Evolutionary conservation across 805 yeast genomes (phyloP), one percentile per base, ranked within the genome.

Genomic region (Wickerhamiella brachini): DNA sequence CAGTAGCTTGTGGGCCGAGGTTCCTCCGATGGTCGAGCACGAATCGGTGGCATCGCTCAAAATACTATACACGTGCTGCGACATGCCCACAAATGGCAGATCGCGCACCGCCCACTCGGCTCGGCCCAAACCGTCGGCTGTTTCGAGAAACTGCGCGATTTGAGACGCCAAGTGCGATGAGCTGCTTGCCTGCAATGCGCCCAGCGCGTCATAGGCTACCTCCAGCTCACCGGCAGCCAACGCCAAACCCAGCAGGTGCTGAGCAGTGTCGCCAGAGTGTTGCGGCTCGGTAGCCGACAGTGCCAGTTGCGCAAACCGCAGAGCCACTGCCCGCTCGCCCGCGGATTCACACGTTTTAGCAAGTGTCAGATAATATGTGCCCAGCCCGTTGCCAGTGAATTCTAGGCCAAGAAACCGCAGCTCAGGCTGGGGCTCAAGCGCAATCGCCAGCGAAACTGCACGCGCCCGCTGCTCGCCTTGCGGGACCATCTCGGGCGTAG

Each of bases 1-100:
- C 45, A 76, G 65, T 17, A 78, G 68, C 54, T 77, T 70, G 65
- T 72, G 77, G 57, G 73, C 70, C 47, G 71, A 73, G 34, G 75
- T 58, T 50, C 60, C 17, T 50, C 57, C 57, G 56, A 69, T 26
- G 59, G 56, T 50, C 2, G 70, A 69, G 24, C 57, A 54, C 23
- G 54, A 47, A 15, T 29, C 15, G 34, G 34, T 29, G 34, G 34
- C 34, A 3, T 29, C 15, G 31, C 59, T 66, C 42, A 79, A 62
- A 43, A 76, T 57, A 1, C 65, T 64, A 55, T 75, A 77, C 31
- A 79, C 73, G 6, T 57, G 51, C 13, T 68, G 66, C 3, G 69
- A 66, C 50, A 76, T 70, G 21, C 70, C 75, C 7, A 67, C 57
- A 51, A 77, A 74, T 43, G 75, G 72, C 51, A 69, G 72, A 18